Conservation (phyloP, 805 yeast species). For the Spathaspora arborariae region DNA sequence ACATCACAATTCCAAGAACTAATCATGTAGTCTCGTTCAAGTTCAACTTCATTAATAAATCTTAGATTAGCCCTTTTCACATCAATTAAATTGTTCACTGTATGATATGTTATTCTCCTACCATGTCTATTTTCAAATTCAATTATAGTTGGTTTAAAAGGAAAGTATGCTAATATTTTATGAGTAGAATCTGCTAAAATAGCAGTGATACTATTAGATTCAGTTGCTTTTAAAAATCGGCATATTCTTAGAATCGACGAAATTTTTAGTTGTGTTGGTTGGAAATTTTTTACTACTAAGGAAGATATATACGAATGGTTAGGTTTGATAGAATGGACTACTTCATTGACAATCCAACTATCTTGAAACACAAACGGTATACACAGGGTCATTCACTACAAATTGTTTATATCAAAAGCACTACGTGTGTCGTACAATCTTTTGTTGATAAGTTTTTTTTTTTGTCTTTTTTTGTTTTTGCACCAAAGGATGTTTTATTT, state of each 20-base stretch:
- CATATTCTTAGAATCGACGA: conserved; percentile 28
- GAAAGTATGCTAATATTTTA: conserved; percentile 27
- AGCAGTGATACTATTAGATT: conserved; percentile 22
- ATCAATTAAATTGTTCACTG: conserved; percentile 22
- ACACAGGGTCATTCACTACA: neutral
- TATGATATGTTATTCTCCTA: conserved; percentile 32
- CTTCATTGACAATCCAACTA: conserved; percentile 19
- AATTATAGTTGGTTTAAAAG: conserved; percentile 21
- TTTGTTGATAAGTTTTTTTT: neutral
- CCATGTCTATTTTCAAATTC: conserved; percentile 27
- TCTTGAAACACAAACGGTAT: conserved; percentile 20
- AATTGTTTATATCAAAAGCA: no score
- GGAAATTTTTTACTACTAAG: conserved; percentile 15
- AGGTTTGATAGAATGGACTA: conserved; percentile 7
- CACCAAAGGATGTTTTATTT: no score
- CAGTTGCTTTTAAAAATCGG: conserved; percentile 20
- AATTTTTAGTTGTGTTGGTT: conserved; percentile 5
- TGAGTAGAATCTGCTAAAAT: conserved; percentile 30
- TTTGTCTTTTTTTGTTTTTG: neutral
- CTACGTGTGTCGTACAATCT: neutral
- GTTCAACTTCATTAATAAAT: conserved; percentile 16
- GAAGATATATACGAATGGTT: conserved; percentile 9
- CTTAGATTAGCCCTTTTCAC: conserved; percentile 25
- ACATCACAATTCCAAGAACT: conserved; percentile 13
- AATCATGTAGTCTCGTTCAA: conserved; percentile 8